phyloP scores from a whole-genome alignment of 179 eudicot genomes.

The Nepenthes alata region DNA sequence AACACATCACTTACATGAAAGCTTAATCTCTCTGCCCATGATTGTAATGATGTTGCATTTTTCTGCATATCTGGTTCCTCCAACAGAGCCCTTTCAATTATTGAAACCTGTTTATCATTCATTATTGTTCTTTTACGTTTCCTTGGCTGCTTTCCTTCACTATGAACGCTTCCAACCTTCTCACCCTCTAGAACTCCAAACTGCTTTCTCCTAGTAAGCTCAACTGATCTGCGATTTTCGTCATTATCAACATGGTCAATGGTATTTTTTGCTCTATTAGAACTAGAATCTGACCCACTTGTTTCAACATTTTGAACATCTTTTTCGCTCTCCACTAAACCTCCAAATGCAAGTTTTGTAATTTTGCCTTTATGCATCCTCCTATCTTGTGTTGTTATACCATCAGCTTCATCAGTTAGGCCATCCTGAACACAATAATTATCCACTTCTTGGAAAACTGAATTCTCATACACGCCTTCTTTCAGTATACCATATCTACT shows the following conservation, averaged over 20 bases:
- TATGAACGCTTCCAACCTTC: constrained; percentile 30
- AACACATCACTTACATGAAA: constrained; percentile 44
- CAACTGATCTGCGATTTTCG: constrained; percentile 21
- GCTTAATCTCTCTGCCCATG: constrained; percentile 71
- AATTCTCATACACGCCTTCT: constrained; percentile 50
- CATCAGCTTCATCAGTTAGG: constrained; percentile 24
- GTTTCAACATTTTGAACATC: constrained; percentile 42
- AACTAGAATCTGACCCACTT: constrained; percentile 71
- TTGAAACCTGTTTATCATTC: constrained; percentile 60
- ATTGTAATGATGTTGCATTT: constrained; percentile 40
- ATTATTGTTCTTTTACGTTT: constrained; percentile 77
- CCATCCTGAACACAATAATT: constrained; percentile 19
- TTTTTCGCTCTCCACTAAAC: constrained; percentile 21
- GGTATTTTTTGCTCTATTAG: constrained; percentile 41
- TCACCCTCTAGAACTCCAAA: constrained; percentile 30
- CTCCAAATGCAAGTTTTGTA: constrained; percentile 15
- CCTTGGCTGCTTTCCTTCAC: constrained; percentile 47
- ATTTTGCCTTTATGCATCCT: constrained; percentile 20
- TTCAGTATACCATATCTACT: constrained; percentile 25
- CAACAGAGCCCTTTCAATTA: constrained; percentile 60
- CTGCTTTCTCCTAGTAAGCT: constrained; percentile 20
- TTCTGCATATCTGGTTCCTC: constrained; percentile 86
- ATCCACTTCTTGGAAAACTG: constrained; percentile 33
- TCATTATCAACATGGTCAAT: constrained; percentile 22
- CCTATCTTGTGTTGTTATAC: constrained; percentile 17